These are phyloP conservation scores for Coemansia sp. DNA, from an alignment of 192 early-diverging fungal species.

Conservation along the genomic window DNA sequence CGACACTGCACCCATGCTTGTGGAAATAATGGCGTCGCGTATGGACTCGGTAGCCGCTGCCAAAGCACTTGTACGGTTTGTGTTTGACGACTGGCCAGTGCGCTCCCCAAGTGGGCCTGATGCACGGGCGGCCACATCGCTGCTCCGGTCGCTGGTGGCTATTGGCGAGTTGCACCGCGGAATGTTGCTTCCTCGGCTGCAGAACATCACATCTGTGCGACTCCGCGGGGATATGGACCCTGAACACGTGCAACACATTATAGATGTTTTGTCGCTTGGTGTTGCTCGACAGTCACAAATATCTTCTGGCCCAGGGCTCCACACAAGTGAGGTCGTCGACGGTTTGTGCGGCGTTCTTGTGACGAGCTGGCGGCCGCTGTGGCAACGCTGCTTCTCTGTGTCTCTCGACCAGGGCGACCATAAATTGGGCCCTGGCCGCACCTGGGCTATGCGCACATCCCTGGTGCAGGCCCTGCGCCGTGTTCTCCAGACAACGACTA, in stretches of 20 bases:
- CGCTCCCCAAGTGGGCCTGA: background rate
- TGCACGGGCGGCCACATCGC: constrained; percentile 5
- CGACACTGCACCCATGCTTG: constrained; percentile 31
- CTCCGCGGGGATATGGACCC: background rate
- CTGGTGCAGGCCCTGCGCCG: constrained; percentile 17
- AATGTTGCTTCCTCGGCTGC: constrained; percentile 13
- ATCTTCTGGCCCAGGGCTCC: background rate
- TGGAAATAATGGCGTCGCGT: constrained; percentile 28
- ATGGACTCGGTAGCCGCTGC: constrained; percentile 13
- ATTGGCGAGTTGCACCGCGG: constrained; percentile 33
- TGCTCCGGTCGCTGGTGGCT: constrained; percentile 32
- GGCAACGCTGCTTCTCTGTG: constrained; percentile 25
- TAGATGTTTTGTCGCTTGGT: constrained; percentile 21
- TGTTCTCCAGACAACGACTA: background rate
- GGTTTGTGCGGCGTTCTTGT: constrained; percentile 25
- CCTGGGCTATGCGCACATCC: constrained; percentile 12
- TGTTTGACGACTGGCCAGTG: constrained; percentile 35
- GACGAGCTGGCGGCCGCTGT: constrained; percentile 31
- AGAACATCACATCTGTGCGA: background rate
- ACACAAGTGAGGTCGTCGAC: constrained; percentile 11
- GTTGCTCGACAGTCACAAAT: constrained; percentile 8
- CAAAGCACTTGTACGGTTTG: constrained; percentile 9
- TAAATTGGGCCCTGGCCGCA: background rate
- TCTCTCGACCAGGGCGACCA: constrained; percentile 8
- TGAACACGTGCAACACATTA: constrained; percentile 13